phyloP scores from a whole-genome alignment of 2,329 filamentous ascomycete species.

The Calonectria henricotiae region DNA sequence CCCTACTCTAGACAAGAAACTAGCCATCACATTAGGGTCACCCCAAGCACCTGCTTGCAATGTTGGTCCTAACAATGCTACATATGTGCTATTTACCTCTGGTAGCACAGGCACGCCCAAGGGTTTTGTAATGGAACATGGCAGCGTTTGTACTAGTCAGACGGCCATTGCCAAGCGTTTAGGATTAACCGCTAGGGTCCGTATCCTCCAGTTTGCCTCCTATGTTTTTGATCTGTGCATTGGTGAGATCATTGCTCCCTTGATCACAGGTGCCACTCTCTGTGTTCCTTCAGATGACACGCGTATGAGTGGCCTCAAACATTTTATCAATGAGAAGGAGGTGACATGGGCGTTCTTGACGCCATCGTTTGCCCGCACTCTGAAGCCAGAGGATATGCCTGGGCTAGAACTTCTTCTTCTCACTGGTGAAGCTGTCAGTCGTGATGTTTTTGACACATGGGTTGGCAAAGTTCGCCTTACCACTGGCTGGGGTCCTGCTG shows the following conservation, averaged over 20 bases:
- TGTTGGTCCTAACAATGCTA: background rate
- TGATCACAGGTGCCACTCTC: slow-evolving; percentile 34
- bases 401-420: slow-evolving; percentile 31
- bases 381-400: slow-evolving; percentile 13
- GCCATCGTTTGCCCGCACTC: slow-evolving; percentile 20
- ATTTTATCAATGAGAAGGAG: slow-evolving; percentile 5
- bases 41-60: background rate
- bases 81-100: slow-evolving; percentile 52
- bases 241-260: slow-evolving; percentile 28
- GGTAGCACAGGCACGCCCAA: slow-evolving; percentile 52
- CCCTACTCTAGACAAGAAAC: background rate
- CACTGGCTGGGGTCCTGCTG: slow-evolving; percentile 46
- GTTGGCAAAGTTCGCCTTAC: slow-evolving; percentile 31
- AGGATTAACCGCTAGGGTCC: slow-evolving; percentile 19
- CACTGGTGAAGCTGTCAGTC: slow-evolving; percentile 38
- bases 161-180: slow-evolving; percentile 26
- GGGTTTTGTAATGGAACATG: slow-evolving; percentile 46
- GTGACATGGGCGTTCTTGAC: slow-evolving; percentile 21
- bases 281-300: slow-evolving; percentile 35
- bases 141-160: slow-evolving; percentile 37
- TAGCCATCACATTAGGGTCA: background rate
- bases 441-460: slow-evolving; percentile 42
- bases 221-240: slow-evolving; percentile 34
- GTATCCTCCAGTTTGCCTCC: slow-evolving; percentile 36
- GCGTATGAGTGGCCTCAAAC: slow-evolving; percentile 23